A percentile compares a stretch with the other conserved stretches of the same genome.
phyloP scores from a whole-genome alignment of 495 filamentous ascomycete species.

The Neurospora sp. region DNA sequence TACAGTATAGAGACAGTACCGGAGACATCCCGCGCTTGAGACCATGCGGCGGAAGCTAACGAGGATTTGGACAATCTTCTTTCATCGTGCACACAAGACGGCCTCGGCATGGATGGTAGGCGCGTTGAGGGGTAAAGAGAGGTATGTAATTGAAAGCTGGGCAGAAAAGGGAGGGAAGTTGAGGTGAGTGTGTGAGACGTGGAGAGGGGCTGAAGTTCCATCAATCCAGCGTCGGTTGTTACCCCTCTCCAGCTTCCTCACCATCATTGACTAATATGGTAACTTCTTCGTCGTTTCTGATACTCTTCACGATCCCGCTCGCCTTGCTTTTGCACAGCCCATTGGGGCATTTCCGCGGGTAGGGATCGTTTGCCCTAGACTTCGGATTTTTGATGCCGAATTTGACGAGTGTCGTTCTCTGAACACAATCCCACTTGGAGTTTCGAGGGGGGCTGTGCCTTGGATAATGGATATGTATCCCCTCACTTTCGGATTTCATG shows the following conservation, averaged over 20 bases:
- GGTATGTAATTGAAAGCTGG: not conserved
- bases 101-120: not conserved
- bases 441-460: not conserved
- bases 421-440: not conserved
- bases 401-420: not conserved
- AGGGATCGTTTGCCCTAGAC: not conserved
- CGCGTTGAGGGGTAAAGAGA: not conserved
- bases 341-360: not conserved
- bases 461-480: not conserved
- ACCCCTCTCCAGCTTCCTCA: not conserved
- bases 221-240: not conserved
- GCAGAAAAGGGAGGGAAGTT: not conserved
- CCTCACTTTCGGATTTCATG: not conserved
- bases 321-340: not conserved
- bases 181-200: not conserved
- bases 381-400: not conserved
- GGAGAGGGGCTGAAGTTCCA: not conserved
- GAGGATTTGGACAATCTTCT: not conserved
- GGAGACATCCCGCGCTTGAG: not conserved
- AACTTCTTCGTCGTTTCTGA: not conserved
- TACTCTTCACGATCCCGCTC: not conserved
- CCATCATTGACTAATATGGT: not conserved
- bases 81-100: not conserved
- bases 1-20: not conserved
- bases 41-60: not conserved